Evolutionary conservation across 371 early-diverging fungal species (phyloP), one percentile per base, ranked within the genome.

Genomic region (Encephalitozoon intestinalis): DNA sequence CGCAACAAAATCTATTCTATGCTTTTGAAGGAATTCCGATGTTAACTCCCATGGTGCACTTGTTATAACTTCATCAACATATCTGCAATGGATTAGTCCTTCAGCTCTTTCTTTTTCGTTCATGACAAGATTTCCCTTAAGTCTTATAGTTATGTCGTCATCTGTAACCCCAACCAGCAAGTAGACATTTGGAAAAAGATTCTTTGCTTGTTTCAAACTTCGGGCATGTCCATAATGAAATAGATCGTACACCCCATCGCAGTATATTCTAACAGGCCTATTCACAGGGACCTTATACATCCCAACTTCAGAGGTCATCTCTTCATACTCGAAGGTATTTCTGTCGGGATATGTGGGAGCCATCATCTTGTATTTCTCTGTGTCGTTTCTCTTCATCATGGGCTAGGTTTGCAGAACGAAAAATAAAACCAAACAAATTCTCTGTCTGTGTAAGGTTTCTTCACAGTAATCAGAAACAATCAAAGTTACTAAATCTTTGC

Each of bases 141-240:
- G 88, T 66, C 84, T 80, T 78, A 91, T 90, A 4, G 94, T 94
- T 63, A 88, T 88, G 15, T 76, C 72, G 84, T 95, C 95, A 77
- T 88, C 89, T 80, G 91, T 91, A 12, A 92, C 91, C 0, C 94
- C 94, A 31, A 93, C 94, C 18, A 95, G 73, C 77, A 95, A 79
- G 70, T 91, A 87, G 8, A 92, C 92, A 75, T 90, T 87, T 0
- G 91, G 90, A 76, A 94, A 90, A 4, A 90, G 86, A 77, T 90
- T 91, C 81, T 95, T 95, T 9, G 93, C 94, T 81, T 95, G 94
- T 82, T 92, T 90, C 44, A 95, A 84, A 18, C 90, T 90, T 58
- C 91, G 88, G 44, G 92, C 91, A 79, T 95, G 94, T 0, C 95
- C 94, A 81, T 90, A 92, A 84, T 94, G 95, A 84, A 94, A 92